Conservation (phyloP, 768 basidiomycete species). For the Lactarius hengduanensis region DNA sequence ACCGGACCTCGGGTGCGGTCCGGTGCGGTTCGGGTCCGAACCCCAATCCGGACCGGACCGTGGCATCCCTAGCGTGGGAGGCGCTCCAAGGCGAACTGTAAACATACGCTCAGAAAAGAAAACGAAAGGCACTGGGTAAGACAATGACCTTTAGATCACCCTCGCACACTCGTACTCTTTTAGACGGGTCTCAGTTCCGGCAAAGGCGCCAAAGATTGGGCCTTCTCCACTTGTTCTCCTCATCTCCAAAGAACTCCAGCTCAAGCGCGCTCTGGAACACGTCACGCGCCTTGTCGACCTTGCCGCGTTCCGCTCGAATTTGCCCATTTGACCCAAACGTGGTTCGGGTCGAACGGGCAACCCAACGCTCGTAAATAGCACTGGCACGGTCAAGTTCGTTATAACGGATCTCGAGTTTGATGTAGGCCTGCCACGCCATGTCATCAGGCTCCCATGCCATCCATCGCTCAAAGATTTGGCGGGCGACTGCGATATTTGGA, state of each 20-base stretch:
- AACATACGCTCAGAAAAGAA: too few species aligned
- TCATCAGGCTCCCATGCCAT: slow-evolving; percentile 99
- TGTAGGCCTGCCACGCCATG: slow-evolving; percentile 99
- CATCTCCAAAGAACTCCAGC: slow-evolving; percentile 66
- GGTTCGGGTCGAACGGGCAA: slow-evolving; percentile 68
- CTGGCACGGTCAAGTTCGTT: slow-evolving; percentile 88
- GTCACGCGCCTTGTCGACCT: slow-evolving; percentile 61
- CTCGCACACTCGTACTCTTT: too few species aligned
- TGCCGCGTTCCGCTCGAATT: slow-evolving; percentile 57
- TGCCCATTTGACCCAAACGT: slow-evolving; percentile 66
- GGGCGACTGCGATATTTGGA: slow-evolving; percentile 93
- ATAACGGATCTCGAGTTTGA: slow-evolving; percentile 96
- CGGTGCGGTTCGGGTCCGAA: too few species aligned
- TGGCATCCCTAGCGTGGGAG: too few species aligned
- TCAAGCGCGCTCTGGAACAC: slow-evolving; percentile 64
- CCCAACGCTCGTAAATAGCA: slow-evolving; percentile 89
- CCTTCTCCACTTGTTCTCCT: slow-evolving; percentile 65
- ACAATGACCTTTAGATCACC: too few species aligned
- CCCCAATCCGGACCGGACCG: too few species aligned
- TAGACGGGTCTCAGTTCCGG: too few species aligned
- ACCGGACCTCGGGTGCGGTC: too few species aligned
- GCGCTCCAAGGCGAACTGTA: too few species aligned
- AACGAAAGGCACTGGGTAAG: too few species aligned
- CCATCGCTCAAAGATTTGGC: slow-evolving; percentile 99
- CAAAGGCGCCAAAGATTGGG: slow-evolving; percentile 92